phyloP scores from a whole-genome alignment of 2,329 filamentous ascomycete species.

The Ophiostoma tasmaniense region DNA sequence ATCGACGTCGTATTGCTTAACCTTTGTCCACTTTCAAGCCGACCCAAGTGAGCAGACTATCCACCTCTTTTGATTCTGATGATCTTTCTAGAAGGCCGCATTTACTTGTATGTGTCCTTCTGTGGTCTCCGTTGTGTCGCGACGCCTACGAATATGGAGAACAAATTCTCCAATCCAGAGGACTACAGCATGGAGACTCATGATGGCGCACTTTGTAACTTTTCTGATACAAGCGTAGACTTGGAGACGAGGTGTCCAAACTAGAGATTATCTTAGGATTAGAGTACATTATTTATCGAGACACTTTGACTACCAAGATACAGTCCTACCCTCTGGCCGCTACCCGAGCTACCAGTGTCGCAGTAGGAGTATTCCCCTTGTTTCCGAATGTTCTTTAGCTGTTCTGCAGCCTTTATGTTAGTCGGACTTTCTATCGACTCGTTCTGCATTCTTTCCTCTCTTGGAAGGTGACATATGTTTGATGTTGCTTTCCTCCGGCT shows the following conservation, averaged over 20 bases:
- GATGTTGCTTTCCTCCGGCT: background rate
- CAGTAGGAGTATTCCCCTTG: background rate
- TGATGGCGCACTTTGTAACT: conserved; percentile 3
- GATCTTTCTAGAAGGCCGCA: conserved; percentile 1
- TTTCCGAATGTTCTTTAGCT: background rate
- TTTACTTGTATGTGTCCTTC: background rate
- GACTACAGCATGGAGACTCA: background rate
- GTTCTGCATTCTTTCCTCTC: background rate
- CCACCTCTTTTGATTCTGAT: background rate
- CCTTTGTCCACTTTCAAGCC: background rate
- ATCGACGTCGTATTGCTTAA: conserved; percentile 5
- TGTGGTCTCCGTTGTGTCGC: conserved; percentile 3
- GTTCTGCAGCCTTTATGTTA: background rate
- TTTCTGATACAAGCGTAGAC: conserved; percentile 2
- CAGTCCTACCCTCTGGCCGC: background rate
- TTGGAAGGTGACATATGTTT: background rate
- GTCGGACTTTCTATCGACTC: background rate
- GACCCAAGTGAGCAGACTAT: background rate
- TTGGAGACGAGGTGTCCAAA: background rate
- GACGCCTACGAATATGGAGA: background rate
- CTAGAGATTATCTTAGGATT: background rate
- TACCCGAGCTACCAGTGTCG: background rate
- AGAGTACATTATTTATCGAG: background rate
- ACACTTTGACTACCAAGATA: background rate
- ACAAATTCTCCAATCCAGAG: background rate